A percentile compares a stretch with the other conserved stretches of the same genome.
These are phyloP conservation scores for Ophiobolus disseminans DNA, from an alignment of 2,329 filamentous ascomycete species.

Conservation along the genomic window DNA sequence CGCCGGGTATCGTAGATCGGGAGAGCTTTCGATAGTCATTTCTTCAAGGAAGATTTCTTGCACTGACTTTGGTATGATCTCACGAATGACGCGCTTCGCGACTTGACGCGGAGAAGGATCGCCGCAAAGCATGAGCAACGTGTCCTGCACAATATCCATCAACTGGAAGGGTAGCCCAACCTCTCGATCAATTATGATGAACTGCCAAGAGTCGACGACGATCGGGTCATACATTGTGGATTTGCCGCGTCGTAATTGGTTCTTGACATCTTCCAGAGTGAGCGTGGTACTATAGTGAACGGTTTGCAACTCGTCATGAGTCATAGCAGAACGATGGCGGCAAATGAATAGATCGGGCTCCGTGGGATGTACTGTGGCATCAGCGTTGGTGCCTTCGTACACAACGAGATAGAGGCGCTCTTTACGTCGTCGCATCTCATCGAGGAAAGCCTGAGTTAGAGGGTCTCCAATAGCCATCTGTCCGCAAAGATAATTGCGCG, in stretches of 20 bases:
- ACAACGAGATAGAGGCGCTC: constrained; percentile 30
- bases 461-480: constrained; percentile 40
- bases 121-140: constrained; percentile 29
- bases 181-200: constrained; percentile 41
- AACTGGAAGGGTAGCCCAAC: constrained; percentile 31
- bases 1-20: constrained; percentile 21
- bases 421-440: constrained; percentile 30
- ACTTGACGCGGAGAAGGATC: constrained; percentile 32
- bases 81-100: constrained; percentile 30
- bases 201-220: constrained; percentile 41
- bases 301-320: constrained; percentile 17
- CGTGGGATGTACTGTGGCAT: constrained; percentile 33
- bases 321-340: constrained; percentile 21
- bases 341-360: constrained; percentile 35
- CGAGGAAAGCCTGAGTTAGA: constrained; percentile 25
- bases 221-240: constrained; percentile 39
- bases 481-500: constrained; percentile 36
- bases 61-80: constrained; percentile 29
- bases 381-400: constrained; percentile 35
- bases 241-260: constrained; percentile 30
- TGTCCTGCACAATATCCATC: constrained; percentile 38
- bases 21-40: constrained; percentile 22
- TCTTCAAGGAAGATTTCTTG: constrained; percentile 34
- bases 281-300: constrained; percentile 23
- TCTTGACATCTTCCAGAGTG: constrained; percentile 38